Evolutionary conservation across 1,284 basidiomycete species (phyloP).

Genomic region (Dichomitus squalens): DNA sequence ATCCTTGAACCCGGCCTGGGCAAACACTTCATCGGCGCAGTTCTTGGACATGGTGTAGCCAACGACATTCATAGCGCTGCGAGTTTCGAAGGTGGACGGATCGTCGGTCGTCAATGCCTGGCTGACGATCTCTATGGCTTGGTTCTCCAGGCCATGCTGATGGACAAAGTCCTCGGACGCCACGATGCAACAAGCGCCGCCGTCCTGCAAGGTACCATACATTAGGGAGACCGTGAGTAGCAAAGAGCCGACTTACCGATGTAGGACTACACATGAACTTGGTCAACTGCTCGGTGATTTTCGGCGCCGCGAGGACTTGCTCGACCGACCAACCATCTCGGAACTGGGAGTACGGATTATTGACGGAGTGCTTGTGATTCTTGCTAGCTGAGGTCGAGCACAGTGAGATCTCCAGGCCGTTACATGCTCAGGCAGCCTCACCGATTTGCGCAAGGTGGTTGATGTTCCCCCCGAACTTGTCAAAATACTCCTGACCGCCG

Average conservation of each 20-base stretch:
- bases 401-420: neutral
- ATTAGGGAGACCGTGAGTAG: neutral
- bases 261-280: slow-evolving; percentile 91
- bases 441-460: slow-evolving; percentile 79
- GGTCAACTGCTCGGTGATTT: slow-evolving; percentile 76
- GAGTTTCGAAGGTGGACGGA: slow-evolving; percentile 61
- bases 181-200: slow-evolving; percentile 76
- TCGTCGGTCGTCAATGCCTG: slow-evolving; percentile 69
- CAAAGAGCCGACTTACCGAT: slow-evolving; percentile 44
- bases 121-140: slow-evolving; percentile 81
- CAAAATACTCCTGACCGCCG: slow-evolving; percentile 79
- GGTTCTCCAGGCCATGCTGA: slow-evolving; percentile 76
- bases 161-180: slow-evolving; percentile 85
- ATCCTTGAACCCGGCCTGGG: slow-evolving; percentile 66
- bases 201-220: slow-evolving; percentile 51
- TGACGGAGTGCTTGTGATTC: slow-evolving; percentile 81
- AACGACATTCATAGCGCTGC: slow-evolving; percentile 74
- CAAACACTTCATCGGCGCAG: slow-evolving; percentile 73
- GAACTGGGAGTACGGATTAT: slow-evolving; percentile 90
- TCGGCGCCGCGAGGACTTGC: slow-evolving; percentile 65
- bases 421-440: slow-evolving; percentile 33
- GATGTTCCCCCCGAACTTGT: slow-evolving; percentile 71
- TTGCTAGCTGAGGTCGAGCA: slow-evolving; percentile 61
- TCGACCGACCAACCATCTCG: slow-evolving; percentile 74
- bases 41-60: slow-evolving; percentile 76